Conservation (phyloP, 371 early-diverging fungal genomes). For the Circinella umbellata region DNA sequence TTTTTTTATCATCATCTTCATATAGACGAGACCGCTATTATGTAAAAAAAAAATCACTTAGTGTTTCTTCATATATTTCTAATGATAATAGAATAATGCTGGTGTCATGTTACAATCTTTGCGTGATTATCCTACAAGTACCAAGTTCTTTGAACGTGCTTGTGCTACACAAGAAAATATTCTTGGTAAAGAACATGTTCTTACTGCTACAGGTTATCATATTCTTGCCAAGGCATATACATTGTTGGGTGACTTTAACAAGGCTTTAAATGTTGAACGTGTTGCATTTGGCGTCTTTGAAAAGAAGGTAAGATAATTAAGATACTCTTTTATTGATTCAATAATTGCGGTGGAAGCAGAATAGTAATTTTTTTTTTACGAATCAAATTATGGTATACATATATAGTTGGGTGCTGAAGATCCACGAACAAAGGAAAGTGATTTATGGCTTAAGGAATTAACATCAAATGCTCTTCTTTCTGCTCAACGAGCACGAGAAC, state of each 20-base stretch:
- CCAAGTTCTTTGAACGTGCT: slow-evolving; percentile 79
- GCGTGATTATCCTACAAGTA: slow-evolving; percentile 65
- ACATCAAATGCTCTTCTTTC: slow-evolving; percentile 60
- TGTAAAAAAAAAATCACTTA: too few relatives aligned
- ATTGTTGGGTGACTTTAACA: slow-evolving; percentile 75
- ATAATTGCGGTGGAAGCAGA: too few relatives aligned
- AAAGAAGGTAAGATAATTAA: slow-evolving; percentile 40
- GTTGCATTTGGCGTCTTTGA: slow-evolving; percentile 74
- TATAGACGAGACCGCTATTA: not conserved
- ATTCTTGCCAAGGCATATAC: slow-evolving; percentile 81
- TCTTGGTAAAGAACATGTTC: slow-evolving; percentile 76
- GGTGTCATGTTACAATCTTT: slow-evolving; percentile 86
- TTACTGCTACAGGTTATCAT: slow-evolving; percentile 77
- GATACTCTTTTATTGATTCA: too few relatives aligned
- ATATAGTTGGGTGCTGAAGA: slow-evolving; percentile 74
- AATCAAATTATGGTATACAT: not conserved
- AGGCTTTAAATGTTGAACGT: slow-evolving; percentile 77
- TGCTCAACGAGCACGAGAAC: slow-evolving; percentile 32
- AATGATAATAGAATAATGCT: slow-evolving; percentile 68
- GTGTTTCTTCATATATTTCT: too few relatives aligned
- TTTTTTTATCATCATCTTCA: not conserved
- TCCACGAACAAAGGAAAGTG: slow-evolving; percentile 74
- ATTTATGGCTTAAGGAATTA: slow-evolving; percentile 73
- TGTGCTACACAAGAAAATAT: slow-evolving; percentile 68
- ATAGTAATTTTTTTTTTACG: too few relatives aligned